Evolutionary conservation across 2,329 filamentous ascomycete genomes (phyloP).

Genomic region (Cercospora brassicicola): DNA sequence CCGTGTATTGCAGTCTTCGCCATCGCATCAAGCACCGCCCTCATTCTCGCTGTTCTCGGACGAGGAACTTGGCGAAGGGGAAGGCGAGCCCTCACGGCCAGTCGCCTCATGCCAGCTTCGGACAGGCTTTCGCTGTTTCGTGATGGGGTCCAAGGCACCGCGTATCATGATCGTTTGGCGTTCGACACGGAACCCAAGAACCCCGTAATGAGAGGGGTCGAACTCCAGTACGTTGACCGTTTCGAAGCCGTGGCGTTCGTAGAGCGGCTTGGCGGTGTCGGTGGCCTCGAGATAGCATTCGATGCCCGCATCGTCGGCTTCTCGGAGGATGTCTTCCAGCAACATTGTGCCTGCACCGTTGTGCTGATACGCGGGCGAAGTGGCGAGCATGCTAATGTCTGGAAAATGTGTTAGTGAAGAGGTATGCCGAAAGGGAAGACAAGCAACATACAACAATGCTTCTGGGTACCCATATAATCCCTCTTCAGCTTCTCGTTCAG

Average conservation of each 20-base stretch:
- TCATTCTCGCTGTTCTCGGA: not conserved
- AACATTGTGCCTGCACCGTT: slow-evolving; percentile 46
- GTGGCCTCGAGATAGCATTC: slow-evolving; percentile 47
- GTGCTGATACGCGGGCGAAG: slow-evolving; percentile 45
- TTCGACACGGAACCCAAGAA: slow-evolving; percentile 31
- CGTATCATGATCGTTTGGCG: slow-evolving; percentile 39
- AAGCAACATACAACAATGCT: slow-evolving; percentile 33
- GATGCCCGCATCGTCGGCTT: slow-evolving; percentile 45
- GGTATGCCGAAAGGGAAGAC: not conserved
- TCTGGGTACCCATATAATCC: slow-evolving; percentile 32
- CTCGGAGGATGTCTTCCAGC: slow-evolving; percentile 43
- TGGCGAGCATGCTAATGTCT: slow-evolving; percentile 42
- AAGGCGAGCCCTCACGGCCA: slow-evolving; percentile 10
- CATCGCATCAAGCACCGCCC: not conserved
- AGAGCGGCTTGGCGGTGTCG: slow-evolving; percentile 36
- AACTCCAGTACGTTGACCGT: slow-evolving; percentile 36
- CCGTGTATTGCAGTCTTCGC: not conserved
- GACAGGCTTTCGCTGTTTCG: slow-evolving; percentile 24
- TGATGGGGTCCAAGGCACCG: slow-evolving; percentile 24
- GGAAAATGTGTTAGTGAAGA: slow-evolving; percentile 1
- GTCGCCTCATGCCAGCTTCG: slow-evolving; percentile 25
- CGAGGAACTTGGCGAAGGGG: not conserved
- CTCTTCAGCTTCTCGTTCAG: slow-evolving; percentile 36
- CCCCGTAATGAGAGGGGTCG: slow-evolving; percentile 35
- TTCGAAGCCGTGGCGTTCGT: slow-evolving; percentile 39